Evolutionary conservation across 2,329 filamentous ascomycete species (phyloP), one percentile per base, ranked within the genome.

Genomic region (Cercospora berteroae): DNA sequence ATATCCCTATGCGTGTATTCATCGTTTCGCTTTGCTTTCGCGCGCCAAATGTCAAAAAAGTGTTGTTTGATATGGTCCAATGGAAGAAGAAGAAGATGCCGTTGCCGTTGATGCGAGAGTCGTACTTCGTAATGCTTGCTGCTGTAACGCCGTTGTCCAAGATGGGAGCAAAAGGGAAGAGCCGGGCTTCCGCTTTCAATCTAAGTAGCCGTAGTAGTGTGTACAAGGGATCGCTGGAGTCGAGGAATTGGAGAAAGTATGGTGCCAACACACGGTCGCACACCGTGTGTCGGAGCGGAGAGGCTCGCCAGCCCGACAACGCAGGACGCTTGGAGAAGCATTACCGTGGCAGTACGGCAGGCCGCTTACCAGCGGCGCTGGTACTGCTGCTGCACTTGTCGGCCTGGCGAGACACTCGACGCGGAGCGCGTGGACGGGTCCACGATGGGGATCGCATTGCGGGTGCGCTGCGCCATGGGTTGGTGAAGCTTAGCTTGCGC

Each of bases 391-490:
- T 89, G 87, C 83, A 87, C 86, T 82, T 81, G 79, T 73, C 87
- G 84, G 77, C 83, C 86, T 67, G 88, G 88, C 65, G 87, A 89
- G 76, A 89, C 85, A 83, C 93, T 96, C 65, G 93, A 89, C 84
- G 97, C 90, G 77, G 93, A 89, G 77, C 95, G 93, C 66, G 94
- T 97, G 74, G 88, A 91, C 64, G 95, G 95, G 85, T 99, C 96
- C 81, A 98, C 92, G 79, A 99, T 99, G 67, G 94, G 94, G 73
- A 98, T 98, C 77, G 95, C 93, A 80, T 97, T 98, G 81, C 93
- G 92, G 67, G 90, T 88, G 74, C 95, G 92, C 71, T 94, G 92
- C 69, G 94, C 92, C 69, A 94, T 86, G 69, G 94, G 93, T 84
- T 97, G 94, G 81, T 97, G 93, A 70, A 96, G 85, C 83, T 96